Conservation (phyloP, 306 rosid genomes). For the Oxytropis ochrocephala region DNA sequence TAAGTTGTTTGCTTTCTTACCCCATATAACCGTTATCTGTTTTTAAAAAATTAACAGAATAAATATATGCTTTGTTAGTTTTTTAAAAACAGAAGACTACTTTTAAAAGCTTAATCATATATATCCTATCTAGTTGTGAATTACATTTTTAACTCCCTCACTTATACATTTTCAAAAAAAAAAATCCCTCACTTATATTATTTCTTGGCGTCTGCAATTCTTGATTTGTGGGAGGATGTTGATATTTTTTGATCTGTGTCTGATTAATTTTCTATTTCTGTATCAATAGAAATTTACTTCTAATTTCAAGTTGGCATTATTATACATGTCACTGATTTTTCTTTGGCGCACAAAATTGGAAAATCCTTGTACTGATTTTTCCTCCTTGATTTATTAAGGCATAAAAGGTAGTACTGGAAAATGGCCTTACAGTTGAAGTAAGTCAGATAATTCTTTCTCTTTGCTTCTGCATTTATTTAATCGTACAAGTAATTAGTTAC, state of each 20-base stretch:
- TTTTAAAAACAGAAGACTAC: too few relatives aligned
- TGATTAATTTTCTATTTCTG: constrained; percentile 6
- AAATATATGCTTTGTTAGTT: too few relatives aligned
- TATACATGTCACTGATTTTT: background rate
- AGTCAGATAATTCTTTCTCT: constrained; percentile 29
- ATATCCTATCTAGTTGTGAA: too few relatives aligned
- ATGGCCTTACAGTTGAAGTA: constrained; percentile 72
- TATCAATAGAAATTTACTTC: background rate
- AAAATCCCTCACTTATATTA: background rate
- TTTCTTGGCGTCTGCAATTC: background rate
- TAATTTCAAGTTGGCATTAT: background rate
- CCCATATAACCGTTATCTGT: too few relatives aligned
- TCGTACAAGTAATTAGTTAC: background rate
- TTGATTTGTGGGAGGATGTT: background rate
- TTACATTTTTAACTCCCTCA: too few relatives aligned
- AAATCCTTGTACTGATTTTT: background rate
- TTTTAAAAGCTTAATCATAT: too few relatives aligned
- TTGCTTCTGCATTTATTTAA: background rate
- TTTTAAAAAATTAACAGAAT: too few relatives aligned
- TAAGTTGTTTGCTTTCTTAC: too few relatives aligned
- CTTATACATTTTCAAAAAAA: too few relatives aligned
- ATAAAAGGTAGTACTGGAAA: constrained; percentile 60
- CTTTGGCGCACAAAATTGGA: too few relatives aligned
- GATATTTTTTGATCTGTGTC: background rate
- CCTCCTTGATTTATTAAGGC: constrained; percentile 37